Evolutionary conservation across 2,329 filamentous ascomycete species (phyloP).

Genomic region (Trichoderma asperellum): DNA sequence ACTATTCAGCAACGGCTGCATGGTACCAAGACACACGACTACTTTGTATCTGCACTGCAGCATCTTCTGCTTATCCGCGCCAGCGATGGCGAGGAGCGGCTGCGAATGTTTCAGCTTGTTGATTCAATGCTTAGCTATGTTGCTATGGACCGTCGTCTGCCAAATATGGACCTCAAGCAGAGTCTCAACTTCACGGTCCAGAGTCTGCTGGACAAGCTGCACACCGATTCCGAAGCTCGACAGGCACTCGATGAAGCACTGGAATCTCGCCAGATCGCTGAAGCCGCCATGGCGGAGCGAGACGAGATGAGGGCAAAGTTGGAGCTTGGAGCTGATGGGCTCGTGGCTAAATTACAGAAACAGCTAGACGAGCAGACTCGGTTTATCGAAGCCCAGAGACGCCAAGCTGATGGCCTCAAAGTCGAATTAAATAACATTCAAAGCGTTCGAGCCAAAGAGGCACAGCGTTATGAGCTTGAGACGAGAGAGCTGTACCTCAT

Average conservation of each 20-base stretch:
- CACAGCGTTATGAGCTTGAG: slow-evolving; percentile 93
- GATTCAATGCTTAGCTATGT: slow-evolving; percentile 99
- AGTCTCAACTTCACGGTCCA: slow-evolving; percentile 97
- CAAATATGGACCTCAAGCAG: slow-evolving; percentile 97
- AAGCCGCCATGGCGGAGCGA: slow-evolving; percentile 92
- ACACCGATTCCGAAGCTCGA: slow-evolving; percentile 93
- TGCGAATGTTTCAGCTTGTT: slow-evolving; percentile 96
- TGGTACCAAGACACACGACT: slow-evolving; percentile 86
- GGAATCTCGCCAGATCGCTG: slow-evolving; percentile 88
- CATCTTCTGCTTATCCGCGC: slow-evolving; percentile 91
- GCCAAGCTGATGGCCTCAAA: slow-evolving; percentile 86
- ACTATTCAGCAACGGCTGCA: slow-evolving; percentile 85
- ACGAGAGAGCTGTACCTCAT: slow-evolving; percentile 97
- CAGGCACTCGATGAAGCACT: slow-evolving; percentile 90
- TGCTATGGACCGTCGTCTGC: slow-evolving; percentile 92
- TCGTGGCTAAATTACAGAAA: slow-evolving; percentile 90
- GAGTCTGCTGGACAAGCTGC: slow-evolving; percentile 89
- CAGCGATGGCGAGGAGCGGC: slow-evolving; percentile 86
- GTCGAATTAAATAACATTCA: slow-evolving; percentile 87
- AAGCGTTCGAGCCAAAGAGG: slow-evolving; percentile 82
- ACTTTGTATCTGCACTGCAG: slow-evolving; percentile 93
- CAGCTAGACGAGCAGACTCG: slow-evolving; percentile 91
- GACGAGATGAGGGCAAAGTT: slow-evolving; percentile 91
- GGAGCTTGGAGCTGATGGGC: slow-evolving; percentile 87
- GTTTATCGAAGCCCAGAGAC: slow-evolving; percentile 84